Evolutionary conservation across 2,329 filamentous ascomycete species (phyloP).

Genomic region (Incumbomyces delicatus): DNA sequence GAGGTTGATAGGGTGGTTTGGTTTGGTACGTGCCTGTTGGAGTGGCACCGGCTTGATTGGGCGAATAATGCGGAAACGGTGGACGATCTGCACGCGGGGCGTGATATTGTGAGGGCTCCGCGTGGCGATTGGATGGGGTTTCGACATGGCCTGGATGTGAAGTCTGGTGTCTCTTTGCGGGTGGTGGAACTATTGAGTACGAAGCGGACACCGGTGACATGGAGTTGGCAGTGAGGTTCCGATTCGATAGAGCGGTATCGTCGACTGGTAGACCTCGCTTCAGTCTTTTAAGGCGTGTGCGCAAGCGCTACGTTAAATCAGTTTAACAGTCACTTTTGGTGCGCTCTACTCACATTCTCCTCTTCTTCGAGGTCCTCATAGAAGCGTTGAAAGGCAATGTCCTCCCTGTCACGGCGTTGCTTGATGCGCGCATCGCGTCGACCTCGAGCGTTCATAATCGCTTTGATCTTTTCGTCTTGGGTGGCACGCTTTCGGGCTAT

Average conservation of each 20-base stretch:
- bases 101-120: constrained; percentile 4
- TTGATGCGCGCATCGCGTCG: constrained; percentile 17
- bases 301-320: constrained; percentile 19
- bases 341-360: constrained; percentile 14
- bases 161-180: constrained; percentile 20
- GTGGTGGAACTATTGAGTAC: constrained; percentile 19
- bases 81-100: constrained; percentile 2
- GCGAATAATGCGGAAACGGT: constrained; percentile 4
- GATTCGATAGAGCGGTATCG: constrained; percentile 11
- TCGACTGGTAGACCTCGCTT: constrained; percentile 20
- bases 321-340: too few species aligned
- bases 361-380: constrained; percentile 18
- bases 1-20: not conserved
- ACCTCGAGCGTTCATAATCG: constrained; percentile 17
- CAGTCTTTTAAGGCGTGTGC: constrained; percentile 18
- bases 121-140: constrained; percentile 8
- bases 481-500: constrained; percentile 16
- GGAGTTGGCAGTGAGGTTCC: constrained; percentile 10
- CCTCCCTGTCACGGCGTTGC: constrained; percentile 15
- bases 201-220: constrained; percentile 17
- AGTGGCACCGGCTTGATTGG: not conserved
- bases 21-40: not conserved
- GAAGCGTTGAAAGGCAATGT: constrained; percentile 17
- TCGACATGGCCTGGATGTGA: constrained; percentile 18
- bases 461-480: constrained; percentile 18